Percentiles rank a stretch among this genome's conserved stretches.
These are phyloP conservation scores for Coemansia sp. DNA, from an alignment of 192 early-diverging fungal genomes.

Conservation along the genomic window DNA sequence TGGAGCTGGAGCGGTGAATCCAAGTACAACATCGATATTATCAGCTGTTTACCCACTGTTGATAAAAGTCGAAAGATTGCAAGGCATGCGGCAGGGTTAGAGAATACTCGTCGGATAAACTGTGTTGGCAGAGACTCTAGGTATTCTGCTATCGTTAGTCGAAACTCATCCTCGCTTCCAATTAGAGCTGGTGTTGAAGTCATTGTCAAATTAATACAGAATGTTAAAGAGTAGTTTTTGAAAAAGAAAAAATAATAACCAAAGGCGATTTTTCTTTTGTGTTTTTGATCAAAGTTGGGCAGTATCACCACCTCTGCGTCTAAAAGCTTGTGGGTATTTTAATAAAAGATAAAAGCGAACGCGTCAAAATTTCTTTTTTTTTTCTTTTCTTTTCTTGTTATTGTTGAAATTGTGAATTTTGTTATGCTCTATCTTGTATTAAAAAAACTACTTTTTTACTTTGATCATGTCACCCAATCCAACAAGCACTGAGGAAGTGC, in stretches of 20 bases:
- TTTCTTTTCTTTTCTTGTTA: no score
- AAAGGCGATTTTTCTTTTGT: no score
- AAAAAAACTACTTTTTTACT: no score
- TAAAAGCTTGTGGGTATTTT: no score
- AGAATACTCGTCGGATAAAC: constrained; percentile 78
- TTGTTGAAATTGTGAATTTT: no score
- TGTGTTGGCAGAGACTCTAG: constrained; percentile 73
- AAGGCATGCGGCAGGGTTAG: constrained; percentile 89
- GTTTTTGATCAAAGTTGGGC: no score
- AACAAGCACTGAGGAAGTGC: neutral
- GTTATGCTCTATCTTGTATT: no score
- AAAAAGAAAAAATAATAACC: constrained; percentile 4
- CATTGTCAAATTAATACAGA: no score
- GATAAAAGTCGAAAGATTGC: constrained; percentile 89
- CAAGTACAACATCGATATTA: constrained; percentile 85
- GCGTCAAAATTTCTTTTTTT: no score
- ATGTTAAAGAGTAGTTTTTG: neutral
- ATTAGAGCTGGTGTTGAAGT: constrained; percentile 7
- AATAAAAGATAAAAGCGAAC: no score
- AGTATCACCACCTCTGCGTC: no score
- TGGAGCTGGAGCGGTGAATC: constrained; percentile 59
- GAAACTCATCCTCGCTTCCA: constrained; percentile 59
- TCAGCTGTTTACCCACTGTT: constrained; percentile 81
- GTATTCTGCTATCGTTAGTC: constrained; percentile 76
- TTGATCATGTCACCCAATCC: neutral